Evolutionary conservation across 164 flowering plant genomes (phyloP), one percentile per base, ranked within the genome.

Genomic region (Magnolia sinica): DNA sequence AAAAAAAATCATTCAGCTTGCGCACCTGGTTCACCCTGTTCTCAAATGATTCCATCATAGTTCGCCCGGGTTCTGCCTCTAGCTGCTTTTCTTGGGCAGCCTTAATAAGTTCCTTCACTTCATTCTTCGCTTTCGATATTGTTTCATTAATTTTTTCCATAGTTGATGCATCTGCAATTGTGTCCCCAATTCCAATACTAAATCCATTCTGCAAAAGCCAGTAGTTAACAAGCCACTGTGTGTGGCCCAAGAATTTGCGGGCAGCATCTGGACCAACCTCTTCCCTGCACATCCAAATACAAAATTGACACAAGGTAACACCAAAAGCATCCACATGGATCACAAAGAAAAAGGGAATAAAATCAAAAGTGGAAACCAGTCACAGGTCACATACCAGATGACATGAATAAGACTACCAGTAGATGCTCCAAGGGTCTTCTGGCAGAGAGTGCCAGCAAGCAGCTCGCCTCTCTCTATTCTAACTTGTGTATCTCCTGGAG

Each of bases 261-360:
- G 99, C 99, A 64, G 99, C 97, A 90, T 96, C 99, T 50, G 99
- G 99, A 61, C 99, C 99, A 81, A 96, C 99, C 76, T 96, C 99
- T 79, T 96, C 98, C 99, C 99, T 96, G 86, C 16, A 79, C n/a
- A 24, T 66, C 69, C n/a, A 68, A 68, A 31, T 9, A 29, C 3
- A 16, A 16, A 55, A 16, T 11, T 55, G 61, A 16, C 22, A 37
- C 27, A 78, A 29, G 51, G 76, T 10, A 50, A 31, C 73, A 75
- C 16, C 22, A 31, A 65, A 65, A 20, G 20, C 58, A 75, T 31
- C 61, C 64, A 73, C 45, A 59, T 14, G 18, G n/a, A 31, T 19
- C 8, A 66, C 16, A 65, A 8, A 20, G 7, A 37, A 37, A 37
- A 37, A 37, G 45, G 45, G 7, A 37, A 37, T 37, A 11, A 11